Evolutionary conservation across 331 rosid genomes (phyloP).

Genomic region (Pyracantha coccinea): DNA sequence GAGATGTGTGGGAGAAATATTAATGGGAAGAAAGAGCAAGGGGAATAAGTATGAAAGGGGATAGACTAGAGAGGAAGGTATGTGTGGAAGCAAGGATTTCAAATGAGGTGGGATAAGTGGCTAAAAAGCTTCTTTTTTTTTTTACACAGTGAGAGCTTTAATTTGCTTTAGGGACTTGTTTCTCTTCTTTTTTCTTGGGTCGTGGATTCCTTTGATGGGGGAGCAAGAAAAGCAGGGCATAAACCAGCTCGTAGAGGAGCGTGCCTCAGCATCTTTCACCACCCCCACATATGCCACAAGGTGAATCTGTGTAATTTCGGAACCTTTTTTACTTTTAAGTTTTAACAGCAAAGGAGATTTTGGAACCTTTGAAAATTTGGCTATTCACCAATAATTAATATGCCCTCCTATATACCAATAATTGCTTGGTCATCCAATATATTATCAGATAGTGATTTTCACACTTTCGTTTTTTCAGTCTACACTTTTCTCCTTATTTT

Average conservation of each 20-base stretch:
- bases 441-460: too few species aligned
- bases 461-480: too few species aligned
- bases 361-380: not conserved
- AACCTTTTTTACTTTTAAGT: not conserved
- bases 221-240: slow-evolving; percentile 74
- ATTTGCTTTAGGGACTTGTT: slow-evolving; percentile 19
- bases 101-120: slow-evolving; percentile 16
- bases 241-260: slow-evolving; percentile 58
- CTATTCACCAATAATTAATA: not conserved
- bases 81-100: not conserved
- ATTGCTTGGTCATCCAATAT: too few species aligned
- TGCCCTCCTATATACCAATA: not conserved
- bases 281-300: not conserved
- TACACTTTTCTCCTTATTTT: too few species aligned
- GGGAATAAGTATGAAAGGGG: not conserved
- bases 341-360: not conserved
- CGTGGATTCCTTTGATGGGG: slow-evolving; percentile 59
- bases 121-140: slow-evolving; percentile 42
- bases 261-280: slow-evolving; percentile 19
- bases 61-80: not conserved
- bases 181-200: slow-evolving; percentile 12
- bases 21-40: not conserved
- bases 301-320: not conserved
- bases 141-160: slow-evolving; percentile 30
- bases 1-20: not conserved